Base-by-base conservation (phyloP, 2,329 filamentous ascomycete species). In the Fusarium longipes region DNA sequence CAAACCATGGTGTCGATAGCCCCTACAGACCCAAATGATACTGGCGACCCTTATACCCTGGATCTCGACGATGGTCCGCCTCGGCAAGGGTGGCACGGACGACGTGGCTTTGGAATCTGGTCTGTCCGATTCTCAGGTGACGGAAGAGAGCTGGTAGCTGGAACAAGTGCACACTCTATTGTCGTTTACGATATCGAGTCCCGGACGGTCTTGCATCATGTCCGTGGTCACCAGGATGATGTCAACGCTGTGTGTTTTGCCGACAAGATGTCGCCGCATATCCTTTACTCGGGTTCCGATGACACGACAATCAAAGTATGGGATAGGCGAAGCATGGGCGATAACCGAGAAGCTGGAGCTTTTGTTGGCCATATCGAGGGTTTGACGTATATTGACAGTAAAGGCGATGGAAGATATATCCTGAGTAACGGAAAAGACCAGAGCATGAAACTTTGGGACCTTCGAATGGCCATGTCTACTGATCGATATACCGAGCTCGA, bases 181-280 rank as follows among this genome's bases (percentile, higher is more conserved):
- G 89, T 97, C 30, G 92, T 97, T 6, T 97, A 96, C 76, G 96
- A 98, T 74, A 91, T 99, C 55, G 94, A 98, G 77, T 89, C 89
- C 1, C 88, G 91, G 18, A 85, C 86, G 43, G 87, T 92, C 1
- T 84, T 96, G 30, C 87, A 97, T 55, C 86, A 89, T 45, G 87
- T 97, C 25, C 82, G 83, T 17, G 94, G 93, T 1, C 96, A 99
- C 74, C 82, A 87, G 6, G 88, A 96, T 70, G 93, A 99, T 76
- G 95, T 98, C 54, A 99, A 98, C 72, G 96, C 96, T 6, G 96
- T 99, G 1, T 97, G 94, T 78, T 98, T 97, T 74, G 96, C 93
- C 1, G 94, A 98, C 78, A 89, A 89, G 63, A 86, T 87, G 29
- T 96, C 93, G 0, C 95, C 96, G 2, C 94, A 99, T 76, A 95